phyloP scores from a whole-genome alignment of 148 eudicot genomes.

The Persicaria maculosa region DNA sequence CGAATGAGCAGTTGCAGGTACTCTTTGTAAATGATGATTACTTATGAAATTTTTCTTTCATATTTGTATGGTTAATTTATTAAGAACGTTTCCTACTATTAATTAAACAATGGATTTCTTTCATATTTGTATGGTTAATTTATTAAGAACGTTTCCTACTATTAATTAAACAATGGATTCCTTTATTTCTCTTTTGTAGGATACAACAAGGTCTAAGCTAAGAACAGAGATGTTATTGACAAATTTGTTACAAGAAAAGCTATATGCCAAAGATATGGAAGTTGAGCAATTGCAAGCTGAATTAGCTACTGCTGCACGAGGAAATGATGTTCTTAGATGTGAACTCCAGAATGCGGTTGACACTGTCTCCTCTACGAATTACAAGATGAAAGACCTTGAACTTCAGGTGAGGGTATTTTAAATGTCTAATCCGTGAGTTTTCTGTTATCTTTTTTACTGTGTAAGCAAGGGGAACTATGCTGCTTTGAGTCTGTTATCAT shows the following conservation, averaged over 20 bases:
- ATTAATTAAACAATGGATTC: background rate
- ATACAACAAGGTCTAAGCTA: conserved; percentile 43
- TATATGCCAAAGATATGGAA: conserved; percentile 58
- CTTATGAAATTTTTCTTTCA: background rate
- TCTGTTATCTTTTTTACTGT: background rate
- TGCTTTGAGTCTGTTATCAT: too few species aligned
- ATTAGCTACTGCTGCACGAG: conserved; percentile 66
- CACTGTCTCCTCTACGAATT: conserved; percentile 58
- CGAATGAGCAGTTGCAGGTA: conserved; percentile 45
- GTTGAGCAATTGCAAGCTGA: conserved; percentile 84
- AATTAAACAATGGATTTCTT: background rate
- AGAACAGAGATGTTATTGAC: conserved; percentile 74
- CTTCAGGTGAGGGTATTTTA: conserved; percentile 45
- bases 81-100: background rate
- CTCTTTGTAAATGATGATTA: background rate
- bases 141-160: background rate
- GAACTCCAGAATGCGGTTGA: conserved; percentile 82
- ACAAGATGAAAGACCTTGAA: conserved; percentile 79
- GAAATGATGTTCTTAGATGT: conserved; percentile 64
- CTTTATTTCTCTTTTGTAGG: conserved; percentile 30
- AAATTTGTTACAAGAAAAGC: conserved; percentile 61
- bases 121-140: background rate
- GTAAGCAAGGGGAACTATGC: background rate
- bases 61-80: background rate
- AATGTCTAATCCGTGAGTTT: background rate